Evolutionary conservation across 192 early-diverging fungal species (phyloP).

Genomic region (Backusella mclennaniae): DNA sequence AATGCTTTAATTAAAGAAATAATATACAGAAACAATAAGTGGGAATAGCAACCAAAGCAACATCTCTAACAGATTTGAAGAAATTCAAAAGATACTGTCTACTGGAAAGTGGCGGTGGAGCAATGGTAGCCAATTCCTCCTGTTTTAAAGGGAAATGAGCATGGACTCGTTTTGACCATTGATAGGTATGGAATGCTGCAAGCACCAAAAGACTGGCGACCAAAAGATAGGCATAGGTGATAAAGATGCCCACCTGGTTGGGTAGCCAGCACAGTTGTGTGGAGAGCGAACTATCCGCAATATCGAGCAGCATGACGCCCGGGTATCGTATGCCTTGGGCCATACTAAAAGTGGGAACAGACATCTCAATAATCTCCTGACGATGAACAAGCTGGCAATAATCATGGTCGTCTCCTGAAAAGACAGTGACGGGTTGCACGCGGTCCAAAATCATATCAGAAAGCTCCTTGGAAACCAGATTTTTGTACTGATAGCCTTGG

Average conservation of each 20-base stretch:
- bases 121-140: not conserved
- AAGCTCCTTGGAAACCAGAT: slow-evolving; percentile 63
- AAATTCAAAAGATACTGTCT: not conserved
- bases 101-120: not conserved
- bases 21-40: slow-evolving; percentile 7
- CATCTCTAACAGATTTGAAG: slow-evolving; percentile 2
- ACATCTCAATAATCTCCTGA: slow-evolving; percentile 26
- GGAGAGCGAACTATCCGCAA: slow-evolving; percentile 20
- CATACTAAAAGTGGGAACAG: slow-evolving; percentile 64
- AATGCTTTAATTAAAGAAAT: not conserved
- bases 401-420: slow-evolving; percentile 96
- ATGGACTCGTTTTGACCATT: not conserved
- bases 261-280: slow-evolving; percentile 58
- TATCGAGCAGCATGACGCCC: slow-evolving; percentile 53
- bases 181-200: not conserved
- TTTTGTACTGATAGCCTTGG: slow-evolving; percentile 86
- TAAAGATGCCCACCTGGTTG: slow-evolving; percentile 64
- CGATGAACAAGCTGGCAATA: slow-evolving; percentile 69
- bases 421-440: slow-evolving; percentile 66
- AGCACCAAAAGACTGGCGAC: slow-evolving; percentile 5
- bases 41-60: not conserved
- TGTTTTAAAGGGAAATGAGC: not conserved
- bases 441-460: slow-evolving; percentile 55
- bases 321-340: slow-evolving; percentile 55
- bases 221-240: slow-evolving; percentile 26